Base-by-base conservation (phyloP, 176 grass and related monocot genomes). In the Phragmites australis region DNA sequence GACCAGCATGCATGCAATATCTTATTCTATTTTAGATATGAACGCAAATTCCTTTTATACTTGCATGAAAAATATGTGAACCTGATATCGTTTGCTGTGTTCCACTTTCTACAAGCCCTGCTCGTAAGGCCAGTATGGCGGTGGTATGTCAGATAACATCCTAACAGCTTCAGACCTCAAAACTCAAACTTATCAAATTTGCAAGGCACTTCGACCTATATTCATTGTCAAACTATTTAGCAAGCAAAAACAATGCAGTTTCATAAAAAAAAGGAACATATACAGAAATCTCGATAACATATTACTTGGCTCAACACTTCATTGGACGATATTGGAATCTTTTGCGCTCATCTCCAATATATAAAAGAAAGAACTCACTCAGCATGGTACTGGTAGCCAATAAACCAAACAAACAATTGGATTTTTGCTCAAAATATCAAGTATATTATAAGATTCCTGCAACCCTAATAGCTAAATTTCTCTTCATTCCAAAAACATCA, bases 151-250 rank as follows among this genome's bases (percentile, higher is more conserved):
- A 52, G 8, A 12, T 37, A 65, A 52, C 19, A 23, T 7, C 4
- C 12, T 22, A 25, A 23, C 29, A 26, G 46, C 9, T 63, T 58
- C 13, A 2, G 8, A 48, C n/a, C 21, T 82, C 29, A 50, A 72
- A 82, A 17, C 18, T 71, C n/a, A 60, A 56, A 37, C 41, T 51
- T 42, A 51, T 34, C 42, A 72, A 37, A 48, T 29, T 82, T 64
- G n/a, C 54, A 18, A 22, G n/a, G 10, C 43, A 72, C 9, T 63
- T 41, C 9, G 10, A 39, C 19, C 15, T 68, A 46, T 76, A 57
- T 50, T 56, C n/a, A 68, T 60, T 49, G 6, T 26, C 47, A 9
- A 51, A 61, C 3, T 8, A 61, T 41, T 10, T 41, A 39, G 30
- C 42, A 51, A 58, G 26, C 19, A 47, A 53, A 18, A 40, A 17